Conservation (phyloP, 2,329 filamentous ascomycete species). For the Aspergillus uvarum region DNA sequence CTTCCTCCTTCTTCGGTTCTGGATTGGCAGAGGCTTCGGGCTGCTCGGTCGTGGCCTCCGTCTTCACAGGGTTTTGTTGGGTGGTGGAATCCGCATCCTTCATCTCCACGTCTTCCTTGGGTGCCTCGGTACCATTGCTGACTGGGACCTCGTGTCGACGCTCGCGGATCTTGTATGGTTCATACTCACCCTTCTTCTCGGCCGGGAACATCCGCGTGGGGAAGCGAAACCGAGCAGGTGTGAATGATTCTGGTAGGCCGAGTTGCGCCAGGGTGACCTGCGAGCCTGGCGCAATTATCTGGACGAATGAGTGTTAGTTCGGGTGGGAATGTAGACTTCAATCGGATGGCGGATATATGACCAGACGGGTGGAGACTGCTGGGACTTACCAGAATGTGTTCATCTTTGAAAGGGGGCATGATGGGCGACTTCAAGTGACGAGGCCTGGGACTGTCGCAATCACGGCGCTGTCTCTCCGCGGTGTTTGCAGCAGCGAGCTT, state of each 20-base stretch:
- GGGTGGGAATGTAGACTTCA: background rate
- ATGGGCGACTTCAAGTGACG: conserved; percentile 19
- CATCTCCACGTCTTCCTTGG: conserved; percentile 47
- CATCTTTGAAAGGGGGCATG: conserved; percentile 55
- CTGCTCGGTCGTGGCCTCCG: background rate
- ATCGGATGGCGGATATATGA: background rate
- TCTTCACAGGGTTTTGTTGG: conserved; percentile 15
- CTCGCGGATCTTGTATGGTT: conserved; percentile 76
- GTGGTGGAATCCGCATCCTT: conserved; percentile 40
- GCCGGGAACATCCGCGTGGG: conserved; percentile 89
- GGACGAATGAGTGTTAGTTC: conserved; percentile 10
- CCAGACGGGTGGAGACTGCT: background rate
- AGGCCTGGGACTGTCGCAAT: conserved; percentile 19
- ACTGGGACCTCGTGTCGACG: conserved; percentile 32
- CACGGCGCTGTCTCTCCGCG: conserved; percentile 17
- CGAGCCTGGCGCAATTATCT: conserved; percentile 67
- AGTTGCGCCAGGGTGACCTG: conserved; percentile 88
- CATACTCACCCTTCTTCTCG: conserved; percentile 73
- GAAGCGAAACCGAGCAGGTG: conserved; percentile 80
- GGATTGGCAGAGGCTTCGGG: conserved; percentile 2
- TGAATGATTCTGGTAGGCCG: conserved; percentile 84
- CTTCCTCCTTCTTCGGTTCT: conserved; percentile 25
- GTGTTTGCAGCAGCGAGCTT: conserved; percentile 22
- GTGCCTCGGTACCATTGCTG: conserved; percentile 30
- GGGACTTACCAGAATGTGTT: conserved; percentile 50